Evolutionary conservation across 345 rosid genomes (phyloP).

Genomic region (Brassica juncea): DNA sequence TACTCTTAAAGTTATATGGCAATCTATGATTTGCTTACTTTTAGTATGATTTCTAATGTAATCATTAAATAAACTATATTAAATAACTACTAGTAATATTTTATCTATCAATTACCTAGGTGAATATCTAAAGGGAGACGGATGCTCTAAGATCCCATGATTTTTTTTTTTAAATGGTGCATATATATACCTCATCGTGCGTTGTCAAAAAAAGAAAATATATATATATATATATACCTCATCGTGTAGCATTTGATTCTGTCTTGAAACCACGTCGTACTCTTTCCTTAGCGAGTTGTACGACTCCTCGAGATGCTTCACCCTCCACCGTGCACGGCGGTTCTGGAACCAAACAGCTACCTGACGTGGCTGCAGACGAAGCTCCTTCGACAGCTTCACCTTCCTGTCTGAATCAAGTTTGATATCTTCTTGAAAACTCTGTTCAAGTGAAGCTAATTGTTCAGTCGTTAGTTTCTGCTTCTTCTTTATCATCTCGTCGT

Average conservation of each 20-base stretch:
- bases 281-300: conserved; percentile 73
- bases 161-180: background rate
- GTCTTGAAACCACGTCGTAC: conserved; percentile 62
- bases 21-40: too few relatives aligned
- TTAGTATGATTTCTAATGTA: too few relatives aligned
- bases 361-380: conserved; percentile 87
- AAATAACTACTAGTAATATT: too few relatives aligned
- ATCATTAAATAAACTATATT: too few relatives aligned
- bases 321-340: conserved; percentile 84
- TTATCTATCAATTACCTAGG: too few relatives aligned
- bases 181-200: background rate
- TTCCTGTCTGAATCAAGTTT: conserved; percentile 87
- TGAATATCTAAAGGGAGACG: too few relatives aligned
- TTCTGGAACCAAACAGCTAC: conserved; percentile 94
- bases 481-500: conserved; percentile 43
- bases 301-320: conserved; percentile 76
- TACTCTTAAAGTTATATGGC: too few relatives aligned
- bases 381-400: conserved; percentile 74
- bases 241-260: conserved; percentile 72
- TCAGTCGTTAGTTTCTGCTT: conserved; percentile 71
- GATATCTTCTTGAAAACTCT: conserved; percentile 80
- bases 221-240: conserved; percentile 48
- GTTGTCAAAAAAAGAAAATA: too few relatives aligned
- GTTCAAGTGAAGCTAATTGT: conserved; percentile 76
- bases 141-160: too few relatives aligned